Base-by-base conservation (phyloP, 495 filamentous ascomycete genomes). In the Neurospora terricola region DNA sequence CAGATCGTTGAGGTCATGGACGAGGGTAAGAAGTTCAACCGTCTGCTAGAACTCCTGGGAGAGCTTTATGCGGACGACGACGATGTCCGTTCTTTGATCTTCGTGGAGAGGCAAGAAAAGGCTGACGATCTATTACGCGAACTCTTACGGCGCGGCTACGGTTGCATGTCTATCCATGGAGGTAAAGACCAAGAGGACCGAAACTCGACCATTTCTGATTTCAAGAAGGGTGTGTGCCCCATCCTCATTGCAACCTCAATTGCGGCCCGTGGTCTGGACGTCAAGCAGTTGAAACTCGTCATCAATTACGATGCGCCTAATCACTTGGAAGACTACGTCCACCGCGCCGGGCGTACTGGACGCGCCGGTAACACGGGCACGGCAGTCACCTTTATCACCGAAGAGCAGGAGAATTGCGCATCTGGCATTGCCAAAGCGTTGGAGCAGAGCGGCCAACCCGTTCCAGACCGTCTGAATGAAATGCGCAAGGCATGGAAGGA, bases 271-370 rank as follows among this genome's bases (percentile, higher is more conserved):
- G 96, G 96, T 18, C 82, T 99, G 36, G 96, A 99, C 79, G 95
- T 99, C 45, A 97, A 98, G 81, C 94, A 98, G 81, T 84, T 99
- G 36, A 97, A 97, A 81, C 85, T 98, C 21, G 96, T 99, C 27
- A 90, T 99, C 78, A 99, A 99, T 76, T 99, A 94, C 78, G 96
- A 99, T 80, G 91, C 92, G 5, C 96, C 96, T 4, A 97, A 97
- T 79, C 96, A 99, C 82, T 84, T 97, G 39, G 96, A 99, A 82
- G 96, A 99, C 79, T 99, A 99, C 78, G 95, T 99, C 11, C 96
- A 99, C 80, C 92, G 96, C 76, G 93, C 92, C 71, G 96, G 96
- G 70, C 90, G 96, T 73, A 99, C 96, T 10, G 96, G 96, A 7
- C 90, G 96, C 81, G 96, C 96, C 37, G 96, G 96, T 37, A 96